Percentiles rank a stretch among this genome's conserved stretches.
Conservation (phyloP, 1,284 basidiomycete genomes). For the Pisolithus thermaeus region DNA sequence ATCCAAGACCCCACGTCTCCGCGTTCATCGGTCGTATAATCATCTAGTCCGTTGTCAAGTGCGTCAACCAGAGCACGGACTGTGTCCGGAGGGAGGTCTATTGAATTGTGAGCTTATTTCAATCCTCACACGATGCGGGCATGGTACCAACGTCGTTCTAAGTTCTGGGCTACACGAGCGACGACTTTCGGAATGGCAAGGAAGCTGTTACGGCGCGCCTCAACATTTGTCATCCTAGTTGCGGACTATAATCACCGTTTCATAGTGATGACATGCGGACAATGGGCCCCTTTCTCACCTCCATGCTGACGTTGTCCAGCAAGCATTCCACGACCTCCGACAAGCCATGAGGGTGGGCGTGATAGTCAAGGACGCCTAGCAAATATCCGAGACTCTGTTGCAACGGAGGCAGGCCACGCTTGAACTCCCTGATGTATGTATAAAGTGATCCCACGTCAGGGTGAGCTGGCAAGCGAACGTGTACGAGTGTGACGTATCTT, state of each 20-base stretch:
- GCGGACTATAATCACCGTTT: constrained; percentile 34
- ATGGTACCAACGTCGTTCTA: constrained; percentile 42
- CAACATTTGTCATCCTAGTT: constrained; percentile 45
- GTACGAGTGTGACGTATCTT: constrained; percentile 51
- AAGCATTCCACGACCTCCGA: constrained; percentile 51
- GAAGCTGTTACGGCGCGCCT: constrained; percentile 68
- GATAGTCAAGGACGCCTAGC: constrained; percentile 72
- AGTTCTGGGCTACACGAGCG: constrained; percentile 36
- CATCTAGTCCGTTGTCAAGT: constrained; percentile 65
- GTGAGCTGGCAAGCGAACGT: constrained; percentile 9
- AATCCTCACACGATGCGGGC: constrained; percentile 8
- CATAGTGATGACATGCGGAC: constrained; percentile 16
- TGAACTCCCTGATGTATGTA: constrained; percentile 68
- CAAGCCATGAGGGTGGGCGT: constrained; percentile 46
- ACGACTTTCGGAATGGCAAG: constrained; percentile 60
- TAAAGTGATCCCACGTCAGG: constrained; percentile 17
- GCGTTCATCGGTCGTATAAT: constrained; percentile 91
- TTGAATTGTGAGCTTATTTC: constrained; percentile 4
- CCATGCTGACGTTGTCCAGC: constrained; percentile 49
- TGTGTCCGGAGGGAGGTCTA: constrained; percentile 46
- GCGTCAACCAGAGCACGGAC: constrained; percentile 45
- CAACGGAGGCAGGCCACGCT: constrained; percentile 44
- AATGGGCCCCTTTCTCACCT: constrained; percentile 37
- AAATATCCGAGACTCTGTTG: constrained; percentile 76
- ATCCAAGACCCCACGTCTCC: constrained; percentile 99